phyloP scores from a whole-genome alignment of 1,284 basidiomycete species.

The Cystobasidium slooffiae region DNA sequence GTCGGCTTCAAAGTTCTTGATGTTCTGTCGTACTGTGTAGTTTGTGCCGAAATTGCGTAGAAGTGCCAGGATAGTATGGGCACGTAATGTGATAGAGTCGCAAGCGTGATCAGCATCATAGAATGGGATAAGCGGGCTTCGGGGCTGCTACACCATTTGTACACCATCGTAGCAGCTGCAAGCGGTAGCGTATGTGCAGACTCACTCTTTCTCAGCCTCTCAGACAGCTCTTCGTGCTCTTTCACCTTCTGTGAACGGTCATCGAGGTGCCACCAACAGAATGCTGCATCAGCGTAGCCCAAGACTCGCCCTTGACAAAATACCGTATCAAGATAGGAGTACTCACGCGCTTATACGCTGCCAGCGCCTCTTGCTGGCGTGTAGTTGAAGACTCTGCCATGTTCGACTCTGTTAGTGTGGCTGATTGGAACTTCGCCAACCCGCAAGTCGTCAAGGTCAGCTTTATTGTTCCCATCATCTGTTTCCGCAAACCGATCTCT shows the following conservation, averaged over 20 bases:
- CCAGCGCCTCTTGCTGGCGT: constrained; percentile 58
- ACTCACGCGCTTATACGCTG: constrained; percentile 58
- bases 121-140: background rate
- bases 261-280: background rate
- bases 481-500: too few relatives aligned
- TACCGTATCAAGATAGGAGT: background rate
- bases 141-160: too few relatives aligned
- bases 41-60: background rate
- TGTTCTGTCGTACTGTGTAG: constrained; percentile 73
- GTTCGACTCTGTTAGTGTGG: too few relatives aligned
- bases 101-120: constrained; percentile 26
- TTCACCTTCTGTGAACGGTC: constrained; percentile 74
- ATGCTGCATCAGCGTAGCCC: background rate
- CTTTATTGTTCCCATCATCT: too few relatives aligned
- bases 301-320: background rate
- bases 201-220: constrained; percentile 83
- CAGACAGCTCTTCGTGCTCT: constrained; percentile 78
- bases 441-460: too few relatives aligned
- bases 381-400: constrained; percentile 33
- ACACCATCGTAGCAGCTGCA: too few relatives aligned
- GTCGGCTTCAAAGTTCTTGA: constrained; percentile 84
- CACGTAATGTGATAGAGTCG: background rate
- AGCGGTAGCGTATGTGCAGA: constrained; percentile 35
- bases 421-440: too few relatives aligned
- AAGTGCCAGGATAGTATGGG: background rate